Conservation (phyloP, 2,329 filamentous ascomycete species). For the Colletotrichum neosansevieriae region DNA sequence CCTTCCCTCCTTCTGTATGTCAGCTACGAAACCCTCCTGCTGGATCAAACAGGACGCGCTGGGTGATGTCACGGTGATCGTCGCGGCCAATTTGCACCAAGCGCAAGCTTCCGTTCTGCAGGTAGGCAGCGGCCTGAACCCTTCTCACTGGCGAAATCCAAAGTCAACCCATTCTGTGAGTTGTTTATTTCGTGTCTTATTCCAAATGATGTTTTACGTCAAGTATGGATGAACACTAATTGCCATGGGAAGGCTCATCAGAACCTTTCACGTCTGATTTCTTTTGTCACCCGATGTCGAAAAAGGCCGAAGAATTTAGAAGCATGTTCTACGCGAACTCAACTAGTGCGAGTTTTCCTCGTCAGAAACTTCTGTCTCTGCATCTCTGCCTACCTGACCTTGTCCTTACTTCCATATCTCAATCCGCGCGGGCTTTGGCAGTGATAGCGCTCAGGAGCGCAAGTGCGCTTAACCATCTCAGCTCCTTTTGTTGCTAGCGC, state of each 20-base stretch:
- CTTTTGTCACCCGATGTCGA: background rate
- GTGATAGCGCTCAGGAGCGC: no score
- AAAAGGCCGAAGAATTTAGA: background rate
- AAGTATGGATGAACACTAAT: background rate
- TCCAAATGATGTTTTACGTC: background rate
- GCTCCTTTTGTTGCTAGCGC: background rate
- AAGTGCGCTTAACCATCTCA: no score
- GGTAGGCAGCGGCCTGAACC: background rate
- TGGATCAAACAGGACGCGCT: background rate
- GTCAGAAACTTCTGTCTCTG: no score
- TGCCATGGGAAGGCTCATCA: background rate
- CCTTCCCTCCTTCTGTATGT: background rate
- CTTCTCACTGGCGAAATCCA: background rate
- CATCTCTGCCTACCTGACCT: no score
- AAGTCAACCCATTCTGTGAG: background rate
- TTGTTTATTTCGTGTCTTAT: background rate
- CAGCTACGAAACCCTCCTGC: background rate
- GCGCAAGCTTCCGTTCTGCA: slow-evolving; percentile 21
- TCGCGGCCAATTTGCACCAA: slow-evolving; percentile 11
- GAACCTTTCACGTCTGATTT: background rate
- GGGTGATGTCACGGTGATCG: slow-evolving; percentile 22
- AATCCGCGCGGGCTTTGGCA: no score
- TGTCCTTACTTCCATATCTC: no score
- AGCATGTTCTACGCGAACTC: background rate
- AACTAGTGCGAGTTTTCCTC: background rate